Evolutionary conservation across 2,329 filamentous ascomycete species (phyloP), one percentile per base, ranked within the genome.

Genomic region (Colletotrichum sublineola): DNA sequence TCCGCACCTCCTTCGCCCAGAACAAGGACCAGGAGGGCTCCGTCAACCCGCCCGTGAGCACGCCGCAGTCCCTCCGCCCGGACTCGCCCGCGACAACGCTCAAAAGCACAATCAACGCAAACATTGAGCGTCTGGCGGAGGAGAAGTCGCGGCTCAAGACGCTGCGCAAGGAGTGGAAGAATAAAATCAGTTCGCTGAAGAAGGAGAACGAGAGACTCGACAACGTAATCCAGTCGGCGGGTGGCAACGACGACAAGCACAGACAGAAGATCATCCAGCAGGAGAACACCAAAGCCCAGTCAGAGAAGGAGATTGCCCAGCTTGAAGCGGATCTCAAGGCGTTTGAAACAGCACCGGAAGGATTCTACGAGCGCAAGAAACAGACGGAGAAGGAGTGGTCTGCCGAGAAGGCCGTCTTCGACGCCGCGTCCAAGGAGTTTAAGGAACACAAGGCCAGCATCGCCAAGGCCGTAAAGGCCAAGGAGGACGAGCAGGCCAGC

Each of bases 11-110:
- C 8, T 85, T 86, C 74, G 87, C 88, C 66, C 84, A 84, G 71
- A 83, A 81, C 67, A 80, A 79, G 66, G 79, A 82, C 53, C 78
- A 81, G 36, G 83, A 85, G 71, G 78, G 81, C 31, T 76, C 81
- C 29, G 74, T 79, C 38, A 79, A 80, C 71, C 78, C 75, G 68
- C 76, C 76, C 33, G 78, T 79, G 20, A 82, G 82, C 66, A 82
- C 82, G 36, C 90, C 91, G 77, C 88, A 90, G 70, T 88, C 89
- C 24, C 87, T 93, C 44, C 90, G 92, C 61, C 93, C 93, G 36
- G 92, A 93, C 74, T 95, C 93, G 15, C 93, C 93, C 3, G 91
- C 90, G 12, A 94, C 92, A 12, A 95, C 93, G 2, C 86, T 96
- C 50, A 91, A 90, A 79, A 93, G 92, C 40, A 94, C 93, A 2